Base-by-base conservation (phyloP, 2,329 filamentous ascomycete species). In the Claviceps sp. region DNA sequence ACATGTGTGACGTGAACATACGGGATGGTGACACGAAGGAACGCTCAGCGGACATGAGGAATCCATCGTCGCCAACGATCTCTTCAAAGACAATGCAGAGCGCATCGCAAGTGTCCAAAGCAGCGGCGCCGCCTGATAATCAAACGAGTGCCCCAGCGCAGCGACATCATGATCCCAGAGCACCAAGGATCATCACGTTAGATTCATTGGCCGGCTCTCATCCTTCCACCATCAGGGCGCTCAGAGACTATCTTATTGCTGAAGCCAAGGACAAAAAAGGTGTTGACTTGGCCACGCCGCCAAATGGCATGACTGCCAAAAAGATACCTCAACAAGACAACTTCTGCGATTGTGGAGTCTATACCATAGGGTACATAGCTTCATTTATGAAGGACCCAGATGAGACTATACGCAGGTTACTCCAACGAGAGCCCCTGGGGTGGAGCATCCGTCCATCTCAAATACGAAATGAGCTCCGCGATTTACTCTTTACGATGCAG, bases 331-430 rank as follows among this genome's bases (percentile, higher is more conserved):
- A 78, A 55, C 93, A 98, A 65, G 70, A 79, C 48, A 97, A 98
- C 62, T 86, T 77, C 59, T 90, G 80, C 55, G 93, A 98, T 63
- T 98, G 93, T 61, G 93, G 93, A 8, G 71, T 96, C 0, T 98
- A 86, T 59, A 71, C 97, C 3, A 71, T 96, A 4, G 85, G 84
- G 2, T 98, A 97, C 61, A 74, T 95, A 50, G 79, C 88, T 57
- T 82, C 86, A 56, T 95, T 98, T 56, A 75, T 94, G 16, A 74
- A 80, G 50, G 70, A 88, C 54, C 91, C 91, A 0, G 80, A 87
- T 56, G 65, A 63, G 0, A 93, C 94, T 57, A 73, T 86, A 16
- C 69, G 70, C 20, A 82, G 78, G 55, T 70, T 95, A 18, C 70
- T 95, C 5, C 75, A 73, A 26, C 78, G 75, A 42, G 76, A 86